These are phyloP conservation scores for Starmerella etchellsii DNA, from an alignment of 805 yeast genomes.

Conservation along the genomic window DNA sequence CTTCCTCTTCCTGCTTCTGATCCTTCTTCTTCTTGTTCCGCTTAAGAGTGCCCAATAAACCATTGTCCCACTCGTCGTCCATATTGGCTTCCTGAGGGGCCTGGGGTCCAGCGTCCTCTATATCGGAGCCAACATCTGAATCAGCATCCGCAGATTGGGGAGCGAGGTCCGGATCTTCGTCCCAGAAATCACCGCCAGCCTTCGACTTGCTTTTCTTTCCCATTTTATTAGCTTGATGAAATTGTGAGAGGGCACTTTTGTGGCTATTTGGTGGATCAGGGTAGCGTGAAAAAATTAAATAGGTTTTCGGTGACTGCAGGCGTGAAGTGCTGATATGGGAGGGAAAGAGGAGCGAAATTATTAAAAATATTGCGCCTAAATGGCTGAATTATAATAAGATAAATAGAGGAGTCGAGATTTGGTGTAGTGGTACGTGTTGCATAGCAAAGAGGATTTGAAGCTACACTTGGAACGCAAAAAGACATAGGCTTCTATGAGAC, in stretches of 20 bases:
- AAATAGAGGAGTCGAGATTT: too few relatives aligned
- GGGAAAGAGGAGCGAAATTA: too few relatives aligned
- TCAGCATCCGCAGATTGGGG: conserved; percentile 41
- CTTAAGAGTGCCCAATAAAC: conserved; percentile 73
- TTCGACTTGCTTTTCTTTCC: conserved; percentile 53
- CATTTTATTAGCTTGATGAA: conserved; percentile 29
- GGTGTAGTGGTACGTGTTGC: too few relatives aligned
- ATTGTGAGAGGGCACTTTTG: background rate
- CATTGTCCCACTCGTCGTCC: conserved; percentile 36
- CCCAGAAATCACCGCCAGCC: conserved; percentile 68
- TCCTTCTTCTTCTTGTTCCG: conserved; percentile 67
- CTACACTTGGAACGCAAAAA: too few relatives aligned
- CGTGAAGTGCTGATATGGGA: too few relatives aligned
- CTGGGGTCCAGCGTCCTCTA: conserved; percentile 8
- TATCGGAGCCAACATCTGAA: conserved; percentile 23
- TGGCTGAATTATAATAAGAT: too few relatives aligned
- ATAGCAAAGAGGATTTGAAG: too few relatives aligned
- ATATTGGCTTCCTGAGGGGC: conserved; percentile 26
- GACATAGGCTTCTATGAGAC: too few relatives aligned
- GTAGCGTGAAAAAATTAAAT: too few relatives aligned
- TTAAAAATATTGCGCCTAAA: too few relatives aligned
- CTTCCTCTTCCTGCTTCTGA: conserved; percentile 45
- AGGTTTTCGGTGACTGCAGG: too few relatives aligned
- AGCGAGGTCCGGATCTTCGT: conserved; percentile 51
- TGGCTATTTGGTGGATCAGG: too few relatives aligned